phyloP scores from a whole-genome alignment of 2,329 filamentous ascomycete species.

The Cordyceps farinosa region DNA sequence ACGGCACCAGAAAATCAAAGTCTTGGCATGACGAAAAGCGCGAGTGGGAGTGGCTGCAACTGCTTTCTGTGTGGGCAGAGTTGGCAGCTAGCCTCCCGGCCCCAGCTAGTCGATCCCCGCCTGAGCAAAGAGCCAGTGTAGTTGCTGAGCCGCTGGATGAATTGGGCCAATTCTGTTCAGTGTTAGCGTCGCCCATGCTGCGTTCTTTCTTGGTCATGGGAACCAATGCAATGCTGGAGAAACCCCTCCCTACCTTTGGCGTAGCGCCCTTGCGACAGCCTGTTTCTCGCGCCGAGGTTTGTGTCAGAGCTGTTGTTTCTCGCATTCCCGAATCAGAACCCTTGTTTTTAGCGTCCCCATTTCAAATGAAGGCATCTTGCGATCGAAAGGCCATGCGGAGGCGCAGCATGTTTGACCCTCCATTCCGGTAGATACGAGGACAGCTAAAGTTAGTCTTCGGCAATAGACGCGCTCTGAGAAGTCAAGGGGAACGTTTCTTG shows the following conservation, averaged over 20 bases:
- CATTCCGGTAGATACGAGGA: slow-evolving; percentile 12
- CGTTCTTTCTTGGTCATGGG: background rate
- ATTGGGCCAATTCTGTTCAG: background rate
- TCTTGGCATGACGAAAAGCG: slow-evolving; percentile 16
- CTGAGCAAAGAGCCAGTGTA: background rate
- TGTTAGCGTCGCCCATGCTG: background rate
- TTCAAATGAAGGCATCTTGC: background rate
- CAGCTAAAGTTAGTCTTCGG: background rate
- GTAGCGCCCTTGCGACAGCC: background rate
- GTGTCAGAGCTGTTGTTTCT: background rate
- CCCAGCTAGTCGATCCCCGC: slow-evolving; percentile 4
- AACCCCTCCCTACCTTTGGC: background rate
- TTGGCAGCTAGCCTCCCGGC: background rate
- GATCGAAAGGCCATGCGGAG: slow-evolving; percentile 1
- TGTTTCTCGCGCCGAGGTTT: background rate
- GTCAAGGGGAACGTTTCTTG: background rate
- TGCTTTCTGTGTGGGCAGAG: background rate
- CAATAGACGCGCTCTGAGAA: background rate
- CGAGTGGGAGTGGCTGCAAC: slow-evolving; percentile 1
- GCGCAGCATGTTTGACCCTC: slow-evolving; percentile 11
- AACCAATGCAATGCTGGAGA: background rate
- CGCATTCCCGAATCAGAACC: background rate
- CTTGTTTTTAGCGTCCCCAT: background rate
- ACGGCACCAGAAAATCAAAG: background rate
- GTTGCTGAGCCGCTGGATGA: background rate